phyloP scores from a whole-genome alignment of 2,329 filamentous ascomycete species.

The Metarhizium rileyi region DNA sequence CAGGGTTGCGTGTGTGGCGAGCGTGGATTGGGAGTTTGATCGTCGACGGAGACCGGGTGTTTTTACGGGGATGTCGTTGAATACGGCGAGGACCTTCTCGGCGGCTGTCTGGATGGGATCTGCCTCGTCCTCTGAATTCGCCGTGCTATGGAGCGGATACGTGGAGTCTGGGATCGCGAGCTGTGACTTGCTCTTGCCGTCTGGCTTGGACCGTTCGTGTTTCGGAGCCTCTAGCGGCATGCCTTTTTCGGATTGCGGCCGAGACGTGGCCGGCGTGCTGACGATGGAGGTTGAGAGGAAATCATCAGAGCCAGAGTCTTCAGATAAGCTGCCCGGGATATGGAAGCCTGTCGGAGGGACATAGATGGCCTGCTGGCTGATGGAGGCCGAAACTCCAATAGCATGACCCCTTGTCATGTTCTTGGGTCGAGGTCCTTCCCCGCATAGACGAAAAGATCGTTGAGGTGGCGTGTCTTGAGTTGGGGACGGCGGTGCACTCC shows the following conservation, averaged over 20 bases:
- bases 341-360: conserved; percentile 1
- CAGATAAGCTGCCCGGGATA: conserved; percentile 20
- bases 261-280: conserved; percentile 30
- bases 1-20: conserved; percentile 14
- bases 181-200: background rate
- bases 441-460: conserved; percentile 2
- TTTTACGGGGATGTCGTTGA: conserved; percentile 11
- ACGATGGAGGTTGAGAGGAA: conserved; percentile 23
- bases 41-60: conserved; percentile 8
- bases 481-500: background rate
- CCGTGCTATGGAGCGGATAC: conserved; percentile 2
- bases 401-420: background rate
- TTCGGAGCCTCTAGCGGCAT: conserved; percentile 11
- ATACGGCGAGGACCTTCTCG: conserved; percentile 11
- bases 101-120: conserved; percentile 11
- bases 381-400: background rate
- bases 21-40: conserved; percentile 9
- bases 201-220: background rate
- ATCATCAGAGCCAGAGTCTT: conserved; percentile 29
- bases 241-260: conserved; percentile 30
- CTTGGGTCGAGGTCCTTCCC: background rate
- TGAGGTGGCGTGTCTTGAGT: background rate
- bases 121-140: conserved; percentile 6
- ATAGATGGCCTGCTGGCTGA: background rate
- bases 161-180: background rate